Percentiles rank a stretch among this genome's conserved stretches.
Conservation (phyloP, 1,139 yeast species). For the Casaregolazyma suthepensis region DNA sequence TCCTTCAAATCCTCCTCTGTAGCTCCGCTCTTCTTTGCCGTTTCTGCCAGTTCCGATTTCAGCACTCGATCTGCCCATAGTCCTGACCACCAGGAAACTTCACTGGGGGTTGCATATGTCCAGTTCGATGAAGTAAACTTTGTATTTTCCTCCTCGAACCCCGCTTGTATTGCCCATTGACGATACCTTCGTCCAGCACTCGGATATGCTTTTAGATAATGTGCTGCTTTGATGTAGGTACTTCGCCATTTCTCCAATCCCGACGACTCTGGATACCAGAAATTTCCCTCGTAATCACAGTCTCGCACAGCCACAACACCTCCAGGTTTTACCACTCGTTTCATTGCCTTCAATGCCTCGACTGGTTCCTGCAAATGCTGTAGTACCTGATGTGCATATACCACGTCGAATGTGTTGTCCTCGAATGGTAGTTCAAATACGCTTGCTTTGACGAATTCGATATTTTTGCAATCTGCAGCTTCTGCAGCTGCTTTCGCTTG, state of each 20-base stretch:
- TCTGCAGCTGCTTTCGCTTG: slow-evolving; percentile 24
- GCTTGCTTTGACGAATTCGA: slow-evolving; percentile 32
- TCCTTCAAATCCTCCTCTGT: slow-evolving; percentile 18
- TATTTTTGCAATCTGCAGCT: slow-evolving; percentile 22
- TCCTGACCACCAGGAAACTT: slow-evolving; percentile 23
- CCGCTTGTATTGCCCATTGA: slow-evolving; percentile 21
- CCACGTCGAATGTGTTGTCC: slow-evolving; percentile 38
- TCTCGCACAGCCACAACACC: slow-evolving; percentile 33
- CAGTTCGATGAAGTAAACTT: slow-evolving; percentile 18
- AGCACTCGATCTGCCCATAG: slow-evolving; percentile 25
- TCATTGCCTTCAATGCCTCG: slow-evolving; percentile 25
- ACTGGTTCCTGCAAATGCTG: slow-evolving; percentile 37
- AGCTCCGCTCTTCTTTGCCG: slow-evolving; percentile 14
- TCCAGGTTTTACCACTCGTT: slow-evolving; percentile 25
- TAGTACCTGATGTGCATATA: slow-evolving; percentile 38
- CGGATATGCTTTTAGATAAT: slow-evolving; percentile 23
- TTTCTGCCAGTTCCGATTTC: slow-evolving; percentile 19
- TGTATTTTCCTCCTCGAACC: slow-evolving; percentile 15
- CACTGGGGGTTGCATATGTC: slow-evolving; percentile 21
- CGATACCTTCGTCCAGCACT: slow-evolving; percentile 19
- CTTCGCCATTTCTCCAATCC: slow-evolving; percentile 17
- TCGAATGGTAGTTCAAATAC: slow-evolving; percentile 34
- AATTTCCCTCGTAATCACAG: slow-evolving; percentile 27
- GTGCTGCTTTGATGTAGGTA: slow-evolving; percentile 18
- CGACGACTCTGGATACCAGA: slow-evolving; percentile 21